Base-by-base conservation (phyloP, 163 green algal species). In the Coccomyxa subellipsoidea region DNA sequence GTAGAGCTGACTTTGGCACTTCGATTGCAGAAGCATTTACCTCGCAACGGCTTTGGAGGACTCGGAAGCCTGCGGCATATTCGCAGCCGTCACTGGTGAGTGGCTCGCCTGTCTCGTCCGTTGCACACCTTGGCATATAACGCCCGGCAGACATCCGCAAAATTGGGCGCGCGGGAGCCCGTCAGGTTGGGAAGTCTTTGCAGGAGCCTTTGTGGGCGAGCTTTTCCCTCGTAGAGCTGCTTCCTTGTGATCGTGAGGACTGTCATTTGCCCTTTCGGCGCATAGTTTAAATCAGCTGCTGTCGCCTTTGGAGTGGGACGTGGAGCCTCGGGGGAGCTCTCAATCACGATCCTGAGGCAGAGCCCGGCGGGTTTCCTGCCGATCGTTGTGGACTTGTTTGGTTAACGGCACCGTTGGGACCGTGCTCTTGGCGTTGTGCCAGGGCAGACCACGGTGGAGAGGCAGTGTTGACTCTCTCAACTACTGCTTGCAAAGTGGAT, bases 251-350 rank as follows among this genome's bases (percentile, higher is more conserved):
- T n/a, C n/a, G n/a, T n/a, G n/a, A n/a, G n/a, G n/a, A n/a, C n/a
- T n/a, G n/a, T n/a, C n/a, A n/a, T n/a, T n/a, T n/a, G n/a, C n/a
- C n/a, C n/a, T n/a, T n/a, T n/a, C n/a, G n/a, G n/a, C n/a, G n/a
- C n/a, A n/a, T n/a, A n/a, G n/a, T n/a, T n/a, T n/a, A n/a, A n/a
- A 18, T 59, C 1, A 59, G 23, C 80, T 79, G 80, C 69, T 66
- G 7, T 73, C 31, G 21, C 25, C n/a, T 81, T 59, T 75, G 77
- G 69, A 40, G 77, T 75, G 47, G 77, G 53, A 12, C n/a, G 71
- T 31, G 53, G 72, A 81, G 77, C 40, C 47, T 81, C 72, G 27
- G 77, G 70, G 31, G 70, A 81, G 77, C 47, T 59, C 47, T 59
- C 47, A 59, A 59, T 59, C 47, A 59, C 47, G 47, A 59, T 59